Base-by-base conservation (phyloP, 2,329 filamentous ascomycete genomes). In the Cadophora luteo-olivacea region DNA sequence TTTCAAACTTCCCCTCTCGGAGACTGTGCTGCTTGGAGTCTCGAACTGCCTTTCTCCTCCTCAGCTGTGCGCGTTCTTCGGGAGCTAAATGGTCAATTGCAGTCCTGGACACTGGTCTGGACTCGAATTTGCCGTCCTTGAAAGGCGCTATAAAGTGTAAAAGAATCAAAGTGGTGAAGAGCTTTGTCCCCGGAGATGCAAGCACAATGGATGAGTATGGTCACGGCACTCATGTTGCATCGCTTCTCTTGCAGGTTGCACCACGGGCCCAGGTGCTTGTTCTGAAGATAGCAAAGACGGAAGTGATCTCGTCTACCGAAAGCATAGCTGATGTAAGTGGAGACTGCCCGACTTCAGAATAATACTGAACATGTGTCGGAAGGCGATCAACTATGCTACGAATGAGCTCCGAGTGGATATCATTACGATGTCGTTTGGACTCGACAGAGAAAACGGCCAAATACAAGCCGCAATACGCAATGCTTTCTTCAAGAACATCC, bases 211-310 rank as follows among this genome's bases (percentile, higher is more conserved):
- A 78, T 64, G 72, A 75, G 19, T 73, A 69, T 68, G 75, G 75
- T 60, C 76, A 78, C 57, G 77, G 77, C 32, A 78, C 75, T 66
- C 75, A 77, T 75, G 70, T 72, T 71, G 72, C 74, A 54, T 74
- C 73, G 25, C 72, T 78, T 16, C 66, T 78, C 22, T 71, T 75
- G 36, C 72, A 73, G 65, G 68, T 76, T 69, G 77, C 75, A 36
- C 64, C 75, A 32, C 66, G 69, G 60, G 74, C 76, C 69, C 72
- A 78, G 64, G 74, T 78, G 55, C 77, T 77, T 67, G 65, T 78
- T 63, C 73, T 74, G 64, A 72, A 67, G 67, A 68, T 77, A 70
- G 70, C 69, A 41, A 68, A 68, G 54, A 69, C 66, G 66, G 64
- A 65, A 4, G 19, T 67, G 24, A 68, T 65, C n/a, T 66, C 58